These are phyloP conservation scores for Picochlorum sp. DNA, from an alignment of 139 green algal species.

Conservation along the genomic window DNA sequence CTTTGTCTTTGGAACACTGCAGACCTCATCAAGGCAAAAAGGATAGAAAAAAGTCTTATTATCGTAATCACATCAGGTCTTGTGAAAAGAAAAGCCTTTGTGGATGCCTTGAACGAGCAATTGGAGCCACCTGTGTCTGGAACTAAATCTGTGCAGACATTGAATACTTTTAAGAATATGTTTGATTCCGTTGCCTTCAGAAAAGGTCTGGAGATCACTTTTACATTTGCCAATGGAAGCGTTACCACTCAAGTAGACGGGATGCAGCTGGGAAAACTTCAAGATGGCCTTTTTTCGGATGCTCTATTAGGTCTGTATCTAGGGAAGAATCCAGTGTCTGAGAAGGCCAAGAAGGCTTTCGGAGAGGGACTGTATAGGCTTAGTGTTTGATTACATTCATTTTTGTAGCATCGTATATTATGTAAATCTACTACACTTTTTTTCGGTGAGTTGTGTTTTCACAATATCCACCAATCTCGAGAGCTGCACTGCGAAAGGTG, in stretches of 20 bases:
- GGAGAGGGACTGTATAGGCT: background rate
- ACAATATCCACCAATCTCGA: background rate
- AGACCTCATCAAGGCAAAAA: background rate
- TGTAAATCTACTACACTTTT: too few relatives aligned
- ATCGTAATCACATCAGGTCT: constrained; percentile 1
- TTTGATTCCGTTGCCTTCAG: background rate
- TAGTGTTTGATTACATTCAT: too few relatives aligned
- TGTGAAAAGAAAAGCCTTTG: constrained; percentile 1
- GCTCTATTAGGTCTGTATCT: constrained; percentile 1
- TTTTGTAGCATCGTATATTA: background rate
- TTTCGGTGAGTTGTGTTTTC: background rate
- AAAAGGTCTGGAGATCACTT: constrained; percentile 6
- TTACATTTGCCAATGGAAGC: background rate
- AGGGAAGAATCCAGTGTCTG: background rate
- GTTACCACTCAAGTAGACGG: background rate
- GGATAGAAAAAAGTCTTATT: background rate
- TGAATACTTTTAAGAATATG: background rate
- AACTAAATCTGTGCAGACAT: background rate
- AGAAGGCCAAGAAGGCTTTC: background rate
- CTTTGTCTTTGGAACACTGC: too few relatives aligned
- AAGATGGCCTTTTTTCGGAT: background rate
- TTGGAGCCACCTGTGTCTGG: background rate
- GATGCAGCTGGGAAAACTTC: background rate
- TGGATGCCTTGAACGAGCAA: constrained; percentile 1
- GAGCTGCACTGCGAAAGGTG: background rate